phyloP scores from a whole-genome alignment of 352 stramenopile genomes.

The Phytophthora vignae region DNA sequence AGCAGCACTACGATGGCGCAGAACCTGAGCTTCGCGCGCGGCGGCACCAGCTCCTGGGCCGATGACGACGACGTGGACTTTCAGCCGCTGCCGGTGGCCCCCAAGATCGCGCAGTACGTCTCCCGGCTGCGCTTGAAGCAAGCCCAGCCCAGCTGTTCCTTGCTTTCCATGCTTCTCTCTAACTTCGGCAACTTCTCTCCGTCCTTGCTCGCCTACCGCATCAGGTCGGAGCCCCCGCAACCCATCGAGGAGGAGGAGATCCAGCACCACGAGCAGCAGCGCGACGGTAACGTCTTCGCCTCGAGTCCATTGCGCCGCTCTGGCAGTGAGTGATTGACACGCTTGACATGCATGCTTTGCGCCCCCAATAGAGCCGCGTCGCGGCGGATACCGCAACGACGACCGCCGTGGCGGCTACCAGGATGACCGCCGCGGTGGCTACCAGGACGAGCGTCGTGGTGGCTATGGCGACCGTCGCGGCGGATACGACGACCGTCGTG shows the following conservation, averaged over 20 bases:
- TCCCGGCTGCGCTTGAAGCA: not conserved
- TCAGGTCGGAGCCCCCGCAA: constrained; percentile 41
- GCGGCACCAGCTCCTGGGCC: constrained; percentile 75
- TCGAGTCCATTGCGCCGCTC: not conserved
- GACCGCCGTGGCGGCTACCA: constrained; percentile 29
- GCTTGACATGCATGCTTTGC: constrained; percentile 3
- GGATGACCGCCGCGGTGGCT: constrained; percentile 25
- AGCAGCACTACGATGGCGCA: constrained; percentile 52
- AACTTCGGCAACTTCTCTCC: not conserved
- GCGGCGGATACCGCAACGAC: constrained; percentile 15
- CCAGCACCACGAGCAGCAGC: constrained; percentile 38
- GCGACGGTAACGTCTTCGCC: constrained; percentile 29
- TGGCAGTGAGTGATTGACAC: constrained; percentile 6
- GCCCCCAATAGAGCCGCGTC: constrained; percentile 27
- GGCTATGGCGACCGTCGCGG: constrained; percentile 40
- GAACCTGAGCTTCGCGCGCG: constrained; percentile 60
- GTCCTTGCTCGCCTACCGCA: not conserved
- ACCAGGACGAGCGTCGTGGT: constrained; percentile 29
- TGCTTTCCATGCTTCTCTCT: constrained; percentile 13
- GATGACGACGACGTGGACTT: constrained; percentile 81
- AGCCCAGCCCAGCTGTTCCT: not conserved
- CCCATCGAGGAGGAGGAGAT: constrained; percentile 55
- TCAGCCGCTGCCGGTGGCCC: constrained; percentile 48
- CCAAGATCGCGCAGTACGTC: constrained; percentile 59
- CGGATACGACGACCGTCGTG: constrained; percentile 51